A percentile compares a stretch with the other conserved stretches of the same genome.
Conservation (phyloP, 805 yeast genomes). For the Ogataea populi-albae region DNA sequence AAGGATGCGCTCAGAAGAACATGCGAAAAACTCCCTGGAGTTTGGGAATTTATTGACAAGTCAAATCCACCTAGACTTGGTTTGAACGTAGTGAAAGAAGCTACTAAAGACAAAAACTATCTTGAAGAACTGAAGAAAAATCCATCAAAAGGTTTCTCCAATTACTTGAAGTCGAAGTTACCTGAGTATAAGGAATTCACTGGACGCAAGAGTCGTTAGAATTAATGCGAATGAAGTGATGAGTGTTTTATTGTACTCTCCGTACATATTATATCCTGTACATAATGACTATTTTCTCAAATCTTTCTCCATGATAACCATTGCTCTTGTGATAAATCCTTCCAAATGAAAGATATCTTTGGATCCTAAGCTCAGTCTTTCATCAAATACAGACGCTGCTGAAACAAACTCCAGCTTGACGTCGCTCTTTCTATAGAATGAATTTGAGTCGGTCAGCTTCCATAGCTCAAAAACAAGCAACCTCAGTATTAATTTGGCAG, state of each 20-base stretch:
- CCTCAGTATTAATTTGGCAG: conserved; percentile 77
- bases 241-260: too few species aligned
- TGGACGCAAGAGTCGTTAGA: conserved; percentile 26
- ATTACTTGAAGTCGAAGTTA: conserved; percentile 47
- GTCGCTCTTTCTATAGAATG: conserved; percentile 18
- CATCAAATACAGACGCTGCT: conserved; percentile 71
- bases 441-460: conserved; percentile 19
- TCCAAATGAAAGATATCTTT: conserved; percentile 93
- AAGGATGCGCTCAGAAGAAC: conserved; percentile 89
- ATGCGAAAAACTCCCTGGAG: conserved; percentile 87
- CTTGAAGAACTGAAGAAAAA: conserved; percentile 49
- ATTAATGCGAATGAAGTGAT: too few species aligned
- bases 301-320: conserved; percentile 65
- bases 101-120: conserved; percentile 47
- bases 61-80: conserved; percentile 71
- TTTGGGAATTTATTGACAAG: conserved; percentile 75
- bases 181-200: conserved; percentile 47
- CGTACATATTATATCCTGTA: conserved; percentile 3
- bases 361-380: conserved; percentile 78
- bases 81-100: conserved; percentile 48
- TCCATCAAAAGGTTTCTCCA: conserved; percentile 66
- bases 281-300: conserved; percentile 1
- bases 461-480: conserved; percentile 42
- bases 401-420: conserved; percentile 50
- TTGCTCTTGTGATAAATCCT: conserved; percentile 85